phyloP scores from a whole-genome alignment of 495 filamentous ascomycete genomes.

The Neurospora sp. region DNA sequence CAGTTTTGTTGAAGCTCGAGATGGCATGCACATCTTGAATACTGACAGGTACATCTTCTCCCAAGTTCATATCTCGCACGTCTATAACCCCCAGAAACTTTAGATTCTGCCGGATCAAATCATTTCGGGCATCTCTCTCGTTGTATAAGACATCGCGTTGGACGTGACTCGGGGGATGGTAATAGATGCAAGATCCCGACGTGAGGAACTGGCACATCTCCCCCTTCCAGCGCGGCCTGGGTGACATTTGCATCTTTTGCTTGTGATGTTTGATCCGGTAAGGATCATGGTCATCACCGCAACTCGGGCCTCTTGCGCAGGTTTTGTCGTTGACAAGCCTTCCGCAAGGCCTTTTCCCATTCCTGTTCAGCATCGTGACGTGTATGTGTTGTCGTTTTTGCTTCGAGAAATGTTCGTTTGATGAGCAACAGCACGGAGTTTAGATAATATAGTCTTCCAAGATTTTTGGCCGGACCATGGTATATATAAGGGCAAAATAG shows the following conservation, averaged over 20 bases:
- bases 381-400: background rate
- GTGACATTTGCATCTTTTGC: background rate
- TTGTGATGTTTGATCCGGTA: background rate
- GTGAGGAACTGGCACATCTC: background rate
- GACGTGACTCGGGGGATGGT: conserved; percentile 1
- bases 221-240: background rate
- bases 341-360: background rate
- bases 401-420: background rate
- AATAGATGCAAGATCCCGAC: conserved; percentile 1
- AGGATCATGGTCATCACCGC: background rate
- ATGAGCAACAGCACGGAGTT: background rate
- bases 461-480: background rate
- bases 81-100: background rate
- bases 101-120: background rate
- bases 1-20: conserved; percentile 18
- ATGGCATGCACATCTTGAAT: conserved; percentile 7
- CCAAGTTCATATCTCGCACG: background rate
- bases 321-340: background rate
- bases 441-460: background rate
- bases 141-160: background rate
- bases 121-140: background rate
- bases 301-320: background rate
- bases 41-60: background rate
- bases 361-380: background rate
- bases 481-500: background rate